Conservation (phyloP, 441 rosid genomes). For the Erysimum pusillum region DNA sequence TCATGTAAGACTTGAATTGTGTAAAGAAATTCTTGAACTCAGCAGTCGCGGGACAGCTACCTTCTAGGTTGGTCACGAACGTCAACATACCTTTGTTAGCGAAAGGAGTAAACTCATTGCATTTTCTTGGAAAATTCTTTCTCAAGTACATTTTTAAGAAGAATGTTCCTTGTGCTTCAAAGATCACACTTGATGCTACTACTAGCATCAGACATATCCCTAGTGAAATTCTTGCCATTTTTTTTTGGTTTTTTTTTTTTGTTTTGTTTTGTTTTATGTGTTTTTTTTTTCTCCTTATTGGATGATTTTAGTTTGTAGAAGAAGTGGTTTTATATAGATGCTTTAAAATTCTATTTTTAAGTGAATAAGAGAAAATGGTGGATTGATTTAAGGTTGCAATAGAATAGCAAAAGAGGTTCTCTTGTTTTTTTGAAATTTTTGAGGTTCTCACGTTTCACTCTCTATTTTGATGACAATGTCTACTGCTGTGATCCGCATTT, state of each 20-base stretch:
- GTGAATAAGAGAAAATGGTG: conserved; percentile 30
- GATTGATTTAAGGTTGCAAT: conserved; percentile 32
- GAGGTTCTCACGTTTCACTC: not conserved
- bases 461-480: conserved; percentile 14
- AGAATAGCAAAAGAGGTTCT: conserved; percentile 25
- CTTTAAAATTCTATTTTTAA: conserved; percentile 23
- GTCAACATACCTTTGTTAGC: conserved; percentile 30
- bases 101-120: conserved; percentile 36
- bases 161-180: conserved; percentile 42
- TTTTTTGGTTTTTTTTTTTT: not conserved
- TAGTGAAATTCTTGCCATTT: conserved; percentile 41
- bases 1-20: conserved; percentile 30
- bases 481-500: conserved; percentile 23
- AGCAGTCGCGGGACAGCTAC: conserved; percentile 10
- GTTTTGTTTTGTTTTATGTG: not conserved
- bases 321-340: conserved; percentile 31
- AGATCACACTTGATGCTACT: conserved; percentile 41
- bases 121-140: conserved; percentile 15
- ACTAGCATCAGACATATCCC: conserved; percentile 39
- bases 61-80: conserved; percentile 24
- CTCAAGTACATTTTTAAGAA: conserved; percentile 31
- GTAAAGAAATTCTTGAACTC: conserved; percentile 43
- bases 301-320: conserved; percentile 1
- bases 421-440: not conserved
- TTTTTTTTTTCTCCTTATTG: not conserved